Evolutionary conservation across 1,284 basidiomycete species (phyloP), one percentile per base, ranked within the genome.

Genomic region (Ustilago vetiveriae): DNA sequence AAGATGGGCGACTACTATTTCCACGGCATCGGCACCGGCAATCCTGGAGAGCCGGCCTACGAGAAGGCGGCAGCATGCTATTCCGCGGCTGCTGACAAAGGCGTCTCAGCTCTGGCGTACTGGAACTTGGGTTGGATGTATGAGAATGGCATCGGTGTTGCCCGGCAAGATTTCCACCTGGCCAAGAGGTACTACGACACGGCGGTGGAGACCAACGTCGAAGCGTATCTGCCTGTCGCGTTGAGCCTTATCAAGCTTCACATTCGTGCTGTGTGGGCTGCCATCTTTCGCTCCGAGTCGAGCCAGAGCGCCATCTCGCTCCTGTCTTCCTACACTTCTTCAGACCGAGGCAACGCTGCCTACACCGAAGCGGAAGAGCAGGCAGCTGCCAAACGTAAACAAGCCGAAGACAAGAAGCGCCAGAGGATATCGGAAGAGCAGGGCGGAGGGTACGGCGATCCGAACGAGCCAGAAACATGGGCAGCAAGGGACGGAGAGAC

Each of bases 71-170:
- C 91, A 0, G 88, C 89, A 16, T 97, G 92, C 82, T 98, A 98
- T 80, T 92, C 92, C 78, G 90, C 91, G 24, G 92, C 83, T 0
- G 92, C 92, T 3, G 92, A 94, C 72, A 94, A 92, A 2, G 91
- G 93, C 65, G 78, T 90, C 60, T 95, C 92, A 72, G 92, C 94
- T 1, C 86, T 98, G 72, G 94, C 95, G 3, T 93, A 95, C 89
- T 98, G 94, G 94, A 97, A 97, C 79, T 84, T 98, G 23, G 96
- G 95, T 1, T 97, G 91, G 91, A 96, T 98, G 93, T 97, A 98
- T 82, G 95, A 98, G 84, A 91, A 93, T 75, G 96, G 96, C 0
- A 82, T 91, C 23, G 96, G 96, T 4, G 92, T 98, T 0, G 88
- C 90, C 24, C 29, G 68, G 23, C 70, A 68, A 26, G 95, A 98